phyloP scores from a whole-genome alignment of 306 rosid genomes.

The Pterocarpus santalinus region DNA sequence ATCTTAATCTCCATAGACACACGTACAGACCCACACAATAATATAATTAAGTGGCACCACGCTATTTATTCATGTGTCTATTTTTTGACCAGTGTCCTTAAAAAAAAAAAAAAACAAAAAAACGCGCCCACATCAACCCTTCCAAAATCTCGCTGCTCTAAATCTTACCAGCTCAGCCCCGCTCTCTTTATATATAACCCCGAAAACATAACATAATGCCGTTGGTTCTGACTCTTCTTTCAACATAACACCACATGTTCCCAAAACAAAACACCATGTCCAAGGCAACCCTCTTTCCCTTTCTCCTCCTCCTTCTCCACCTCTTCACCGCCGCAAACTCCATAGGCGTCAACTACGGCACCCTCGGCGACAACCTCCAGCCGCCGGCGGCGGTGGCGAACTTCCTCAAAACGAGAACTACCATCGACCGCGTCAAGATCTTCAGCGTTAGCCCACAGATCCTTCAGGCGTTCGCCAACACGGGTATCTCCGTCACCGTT shows the following conservation, averaged over 20 bases:
- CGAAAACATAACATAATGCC: background rate
- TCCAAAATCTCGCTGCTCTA: background rate
- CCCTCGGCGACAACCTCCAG: slow-evolving; percentile 79
- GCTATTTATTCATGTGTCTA: background rate
- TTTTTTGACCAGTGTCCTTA: background rate
- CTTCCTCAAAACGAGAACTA: slow-evolving; percentile 68
- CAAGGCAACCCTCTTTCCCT: background rate
- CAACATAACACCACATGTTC: background rate
- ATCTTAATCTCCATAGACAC: no score
- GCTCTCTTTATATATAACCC: background rate
- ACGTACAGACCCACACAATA: no score
- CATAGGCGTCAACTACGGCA: slow-evolving; percentile 93
- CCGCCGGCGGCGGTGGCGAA: slow-evolving; percentile 68
- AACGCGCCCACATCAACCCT: background rate
- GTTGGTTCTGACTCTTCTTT: background rate
- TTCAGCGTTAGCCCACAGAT: slow-evolving; percentile 81
- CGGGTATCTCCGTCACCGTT: slow-evolving; percentile 74
- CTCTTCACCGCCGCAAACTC: slow-evolving; percentile 53
- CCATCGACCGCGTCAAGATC: slow-evolving; percentile 78
- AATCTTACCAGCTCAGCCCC: background rate
- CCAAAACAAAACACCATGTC: background rate
- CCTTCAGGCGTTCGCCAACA: slow-evolving; percentile 77
- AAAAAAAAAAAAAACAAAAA: no score
- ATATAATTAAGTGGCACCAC: background rate
- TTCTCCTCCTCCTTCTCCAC: slow-evolving; percentile 53